phyloP scores from a whole-genome alignment of 176 grass and related monocot species.

The Ensete glaucum region DNA sequence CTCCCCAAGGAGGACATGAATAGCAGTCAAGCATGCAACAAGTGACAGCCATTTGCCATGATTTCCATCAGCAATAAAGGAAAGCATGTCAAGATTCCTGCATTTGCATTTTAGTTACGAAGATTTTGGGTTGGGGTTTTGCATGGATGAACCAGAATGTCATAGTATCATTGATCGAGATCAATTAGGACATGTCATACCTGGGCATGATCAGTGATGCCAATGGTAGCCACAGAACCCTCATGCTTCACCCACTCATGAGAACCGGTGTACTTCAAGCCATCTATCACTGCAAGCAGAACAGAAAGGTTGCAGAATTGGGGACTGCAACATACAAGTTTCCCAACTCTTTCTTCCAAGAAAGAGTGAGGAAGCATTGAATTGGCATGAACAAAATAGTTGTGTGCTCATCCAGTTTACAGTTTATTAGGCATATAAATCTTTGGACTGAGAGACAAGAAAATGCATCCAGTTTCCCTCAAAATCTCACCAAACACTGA shows the following conservation, averaged over 20 bases:
- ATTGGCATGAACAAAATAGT: too few relatives aligned
- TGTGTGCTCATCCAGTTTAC: too few relatives aligned
- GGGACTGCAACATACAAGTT: neutral
- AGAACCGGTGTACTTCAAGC: constrained; percentile 10
- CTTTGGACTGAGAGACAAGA: too few relatives aligned
- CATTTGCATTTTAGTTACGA: neutral
- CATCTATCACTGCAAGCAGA: constrained; percentile 17
- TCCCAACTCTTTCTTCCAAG: neutral
- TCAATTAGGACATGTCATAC: constrained; percentile 9
- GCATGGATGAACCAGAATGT: too few relatives aligned
- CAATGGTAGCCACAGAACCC: constrained; percentile 56
- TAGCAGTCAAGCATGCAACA: neutral
- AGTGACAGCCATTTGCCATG: neutral
- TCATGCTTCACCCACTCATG: constrained; percentile 41
- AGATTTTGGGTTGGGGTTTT: neutral
- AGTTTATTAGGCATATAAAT: too few relatives aligned
- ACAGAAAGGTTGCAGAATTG: neutral
- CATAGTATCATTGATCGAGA: too few relatives aligned
- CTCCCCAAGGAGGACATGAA: neutral
- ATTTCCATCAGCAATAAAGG: neutral
- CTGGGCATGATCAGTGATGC: constrained; percentile 92
- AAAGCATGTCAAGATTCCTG: neutral
- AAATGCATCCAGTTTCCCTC: too few relatives aligned
- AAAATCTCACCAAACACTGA: too few relatives aligned
- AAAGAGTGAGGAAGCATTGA: too few relatives aligned